Conservation (phyloP, 2,329 filamentous ascomycete species). For the Monosporascus cannonballus region DNA sequence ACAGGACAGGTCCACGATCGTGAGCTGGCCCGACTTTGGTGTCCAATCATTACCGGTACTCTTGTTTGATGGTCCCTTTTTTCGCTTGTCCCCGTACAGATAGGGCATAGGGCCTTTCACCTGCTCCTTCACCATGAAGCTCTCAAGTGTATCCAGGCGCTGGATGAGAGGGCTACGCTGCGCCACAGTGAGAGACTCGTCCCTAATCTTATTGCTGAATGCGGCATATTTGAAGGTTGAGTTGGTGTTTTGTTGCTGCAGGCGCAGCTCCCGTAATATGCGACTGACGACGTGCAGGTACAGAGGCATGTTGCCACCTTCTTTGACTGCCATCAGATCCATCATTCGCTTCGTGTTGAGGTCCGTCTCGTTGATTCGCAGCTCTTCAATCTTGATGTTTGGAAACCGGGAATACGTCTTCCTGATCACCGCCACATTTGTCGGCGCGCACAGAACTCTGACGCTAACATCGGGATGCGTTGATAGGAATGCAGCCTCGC, state of each 20-base stretch:
- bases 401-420: conserved; percentile 34
- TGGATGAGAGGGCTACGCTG: conserved; percentile 53
- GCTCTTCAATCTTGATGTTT: conserved; percentile 40
- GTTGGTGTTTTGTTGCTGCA: conserved; percentile 32
- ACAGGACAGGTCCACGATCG: conserved; percentile 67
- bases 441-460: conserved; percentile 48
- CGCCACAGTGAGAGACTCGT: conserved; percentile 33
- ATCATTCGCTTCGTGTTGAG: conserved; percentile 54
- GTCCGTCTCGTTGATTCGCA: conserved; percentile 44
- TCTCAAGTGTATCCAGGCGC: conserved; percentile 57
- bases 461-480: conserved; percentile 38
- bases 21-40: conserved; percentile 43
- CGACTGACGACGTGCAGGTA: conserved; percentile 52
- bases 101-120: background rate
- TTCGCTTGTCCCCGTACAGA: background rate
- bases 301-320: conserved; percentile 39
- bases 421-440: conserved; percentile 38
- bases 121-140: conserved; percentile 44
- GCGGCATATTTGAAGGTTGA: conserved; percentile 41
- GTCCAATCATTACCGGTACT: conserved; percentile 22
- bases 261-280: conserved; percentile 51
- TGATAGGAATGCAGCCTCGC: conserved; percentile 54
- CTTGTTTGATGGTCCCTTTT: background rate
- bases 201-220: conserved; percentile 35
- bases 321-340: conserved; percentile 51